Conservation (phyloP, 768 basidiomycete genomes). For the Russula dissimulans region DNA sequence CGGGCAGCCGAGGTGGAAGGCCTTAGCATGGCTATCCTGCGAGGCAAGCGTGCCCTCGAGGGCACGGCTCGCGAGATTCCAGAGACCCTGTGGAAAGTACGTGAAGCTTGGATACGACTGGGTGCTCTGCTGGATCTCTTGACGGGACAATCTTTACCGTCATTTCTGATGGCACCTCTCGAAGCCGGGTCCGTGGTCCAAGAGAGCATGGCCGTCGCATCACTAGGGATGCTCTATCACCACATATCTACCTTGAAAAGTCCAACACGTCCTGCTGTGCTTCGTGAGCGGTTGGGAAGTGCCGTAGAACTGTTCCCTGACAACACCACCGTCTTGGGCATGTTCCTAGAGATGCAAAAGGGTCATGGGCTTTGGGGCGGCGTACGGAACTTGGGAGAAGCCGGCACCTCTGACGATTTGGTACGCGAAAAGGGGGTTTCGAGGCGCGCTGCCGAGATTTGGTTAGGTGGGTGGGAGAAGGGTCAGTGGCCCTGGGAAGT, state of each 20-base stretch:
- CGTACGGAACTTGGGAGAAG: constrained; percentile 48
- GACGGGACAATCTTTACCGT: constrained; percentile 33
- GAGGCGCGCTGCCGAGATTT: constrained; percentile 58
- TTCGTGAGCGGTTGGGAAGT: constrained; percentile 48
- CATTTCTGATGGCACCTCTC: constrained; percentile 28
- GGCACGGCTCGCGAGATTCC: constrained; percentile 30
- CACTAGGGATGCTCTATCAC: constrained; percentile 52
- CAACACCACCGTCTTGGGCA: constrained; percentile 62
- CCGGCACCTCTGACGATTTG: constrained; percentile 28
- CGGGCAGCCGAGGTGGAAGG: constrained; percentile 47
- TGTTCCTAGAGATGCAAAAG: constrained; percentile 70
- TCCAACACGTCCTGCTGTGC: constrained; percentile 45
- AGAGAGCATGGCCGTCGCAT: constrained; percentile 51
- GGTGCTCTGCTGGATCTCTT: constrained; percentile 58
- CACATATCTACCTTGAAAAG: constrained; percentile 46
- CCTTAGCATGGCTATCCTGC: constrained; percentile 44
- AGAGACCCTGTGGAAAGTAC: constrained; percentile 40
- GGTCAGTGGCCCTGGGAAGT: constrained; percentile 61
- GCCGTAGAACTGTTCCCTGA: constrained; percentile 52
- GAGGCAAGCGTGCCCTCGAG: constrained; percentile 56
- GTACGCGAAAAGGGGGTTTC: constrained; percentile 45
- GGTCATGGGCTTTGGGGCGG: constrained; percentile 75
- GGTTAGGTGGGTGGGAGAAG: constrained; percentile 73
- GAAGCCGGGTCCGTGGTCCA: constrained; percentile 23
- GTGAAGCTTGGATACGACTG: constrained; percentile 57